These are phyloP conservation scores for Aspergillus sp. DNA, from an alignment of 2,329 filamentous ascomycete species.

Conservation along the genomic window DNA sequence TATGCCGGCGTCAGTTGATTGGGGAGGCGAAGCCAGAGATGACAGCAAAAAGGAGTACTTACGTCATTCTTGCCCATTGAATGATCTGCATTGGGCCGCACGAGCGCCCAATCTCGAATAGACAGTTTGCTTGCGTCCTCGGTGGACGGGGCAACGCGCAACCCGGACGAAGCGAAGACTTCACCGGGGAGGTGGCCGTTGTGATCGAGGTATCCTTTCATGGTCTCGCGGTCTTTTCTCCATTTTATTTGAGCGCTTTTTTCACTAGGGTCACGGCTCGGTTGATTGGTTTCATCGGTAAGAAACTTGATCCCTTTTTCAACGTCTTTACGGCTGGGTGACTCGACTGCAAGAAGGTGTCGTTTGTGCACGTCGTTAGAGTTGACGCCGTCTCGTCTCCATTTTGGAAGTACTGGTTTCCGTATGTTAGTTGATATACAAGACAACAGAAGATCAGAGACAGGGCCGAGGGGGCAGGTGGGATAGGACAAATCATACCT, in stretches of 20 bases:
- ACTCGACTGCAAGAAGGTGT: background rate
- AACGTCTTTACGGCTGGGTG: background rate
- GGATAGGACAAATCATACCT: background rate
- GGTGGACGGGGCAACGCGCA: background rate
- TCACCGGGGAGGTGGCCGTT: background rate
- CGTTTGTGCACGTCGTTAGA: background rate
- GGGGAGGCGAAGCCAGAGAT: background rate
- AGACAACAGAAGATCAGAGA: background rate
- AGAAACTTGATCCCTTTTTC: background rate
- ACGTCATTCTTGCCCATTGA: background rate
- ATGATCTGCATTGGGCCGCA: background rate
- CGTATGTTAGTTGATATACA: background rate
- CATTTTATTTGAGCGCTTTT: background rate
- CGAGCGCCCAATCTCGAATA: constrained; percentile 4
- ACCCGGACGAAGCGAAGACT: background rate
- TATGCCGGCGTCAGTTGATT: too few species aligned
- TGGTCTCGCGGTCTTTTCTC: background rate
- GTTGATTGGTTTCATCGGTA: background rate
- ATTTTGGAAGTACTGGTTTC: background rate
- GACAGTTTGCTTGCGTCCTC: background rate
- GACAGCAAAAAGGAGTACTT: background rate
- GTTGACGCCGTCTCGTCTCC: background rate
- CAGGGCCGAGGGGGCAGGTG: too few species aligned
- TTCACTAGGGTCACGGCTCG: background rate
- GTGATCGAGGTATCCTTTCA: background rate